These are phyloP conservation scores for Chlorella vulgaris DNA, from an alignment of 139 green algal genomes.

Conservation along the genomic window DNA sequence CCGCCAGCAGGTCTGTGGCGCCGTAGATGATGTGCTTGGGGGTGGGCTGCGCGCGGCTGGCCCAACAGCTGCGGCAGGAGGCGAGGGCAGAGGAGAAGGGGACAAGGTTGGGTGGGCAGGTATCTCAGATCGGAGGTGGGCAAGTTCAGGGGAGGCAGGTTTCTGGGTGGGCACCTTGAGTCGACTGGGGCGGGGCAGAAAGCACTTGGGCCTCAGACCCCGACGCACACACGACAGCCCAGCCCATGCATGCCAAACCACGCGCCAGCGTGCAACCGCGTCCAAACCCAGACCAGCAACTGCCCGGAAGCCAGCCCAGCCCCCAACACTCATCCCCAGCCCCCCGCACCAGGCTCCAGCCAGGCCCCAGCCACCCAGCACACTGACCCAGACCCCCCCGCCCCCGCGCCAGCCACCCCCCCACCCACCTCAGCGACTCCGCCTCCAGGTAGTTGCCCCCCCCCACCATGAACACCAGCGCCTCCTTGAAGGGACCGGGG, in stretches of 20 bases:
- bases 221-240: no score
- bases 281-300: no score
- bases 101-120: neutral
- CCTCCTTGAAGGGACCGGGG: conserved; percentile 76
- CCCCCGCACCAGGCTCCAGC: no score
- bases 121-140: neutral
- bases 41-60: conserved; percentile 36
- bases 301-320: no score
- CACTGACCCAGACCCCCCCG: neutral
- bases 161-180: no score
- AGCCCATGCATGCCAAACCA: no score
- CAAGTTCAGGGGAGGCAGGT: no score
- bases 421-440: conserved; percentile 76
- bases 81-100: neutral
- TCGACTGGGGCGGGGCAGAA: no score
- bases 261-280: no score
- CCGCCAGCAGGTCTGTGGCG: conserved; percentile 87
- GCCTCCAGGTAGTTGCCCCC: conserved; percentile 97
- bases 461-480: conserved; percentile 97
- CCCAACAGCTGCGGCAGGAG: conserved; percentile 26
- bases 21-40: conserved; percentile 90
- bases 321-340: no score
- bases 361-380: no score
- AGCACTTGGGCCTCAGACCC: no score
- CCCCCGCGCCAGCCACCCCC: neutral